A percentile compares a stretch with the other conserved stretches of the same genome.
Evolutionary conservation across 768 basidiomycete genomes (phyloP).

Genomic region (Collybia nuda): DNA sequence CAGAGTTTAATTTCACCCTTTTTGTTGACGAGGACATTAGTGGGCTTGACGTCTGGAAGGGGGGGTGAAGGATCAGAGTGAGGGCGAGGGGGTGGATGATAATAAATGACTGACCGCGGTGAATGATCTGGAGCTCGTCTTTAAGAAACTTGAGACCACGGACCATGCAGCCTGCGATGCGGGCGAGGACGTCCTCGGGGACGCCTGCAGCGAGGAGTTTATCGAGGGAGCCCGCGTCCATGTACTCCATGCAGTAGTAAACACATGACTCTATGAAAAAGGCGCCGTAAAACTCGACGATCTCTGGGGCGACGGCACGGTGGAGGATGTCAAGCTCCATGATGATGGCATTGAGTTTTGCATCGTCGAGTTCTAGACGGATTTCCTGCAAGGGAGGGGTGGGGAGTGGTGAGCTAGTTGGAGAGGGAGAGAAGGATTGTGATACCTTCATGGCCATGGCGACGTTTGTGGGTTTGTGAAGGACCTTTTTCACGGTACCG

Average conservation of each 20-base stretch:
- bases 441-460: slow-evolving; percentile 98
- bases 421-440: slow-evolving; percentile 9
- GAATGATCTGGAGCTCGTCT: slow-evolving; percentile 84
- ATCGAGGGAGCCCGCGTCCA: slow-evolving; percentile 98
- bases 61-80: slow-evolving; percentile 2
- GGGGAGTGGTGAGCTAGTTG: slow-evolving; percentile 2
- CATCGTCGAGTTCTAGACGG: slow-evolving; percentile 90
- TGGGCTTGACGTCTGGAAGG: slow-evolving; percentile 82
- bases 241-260: slow-evolving; percentile 99
- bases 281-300: slow-evolving; percentile 98
- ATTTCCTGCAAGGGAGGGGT: slow-evolving; percentile 71
- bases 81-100: neutral
- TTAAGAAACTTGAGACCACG: slow-evolving; percentile 93
- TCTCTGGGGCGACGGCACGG: slow-evolving; percentile 85
- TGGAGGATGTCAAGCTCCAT: slow-evolving; percentile 99
- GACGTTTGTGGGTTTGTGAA: slow-evolving; percentile 93
- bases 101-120: slow-evolving; percentile 38
- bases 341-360: slow-evolving; percentile 92
- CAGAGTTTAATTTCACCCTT: slow-evolving; percentile 92
- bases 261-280: slow-evolving; percentile 99
- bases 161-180: slow-evolving; percentile 82
- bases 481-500: slow-evolving; percentile 94
- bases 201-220: slow-evolving; percentile 64
- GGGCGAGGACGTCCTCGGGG: slow-evolving; percentile 79
- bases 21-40: slow-evolving; percentile 87